Base-by-base conservation (phyloP, 2,329 filamentous ascomycete genomes). In the Diaporthe velutina region DNA sequence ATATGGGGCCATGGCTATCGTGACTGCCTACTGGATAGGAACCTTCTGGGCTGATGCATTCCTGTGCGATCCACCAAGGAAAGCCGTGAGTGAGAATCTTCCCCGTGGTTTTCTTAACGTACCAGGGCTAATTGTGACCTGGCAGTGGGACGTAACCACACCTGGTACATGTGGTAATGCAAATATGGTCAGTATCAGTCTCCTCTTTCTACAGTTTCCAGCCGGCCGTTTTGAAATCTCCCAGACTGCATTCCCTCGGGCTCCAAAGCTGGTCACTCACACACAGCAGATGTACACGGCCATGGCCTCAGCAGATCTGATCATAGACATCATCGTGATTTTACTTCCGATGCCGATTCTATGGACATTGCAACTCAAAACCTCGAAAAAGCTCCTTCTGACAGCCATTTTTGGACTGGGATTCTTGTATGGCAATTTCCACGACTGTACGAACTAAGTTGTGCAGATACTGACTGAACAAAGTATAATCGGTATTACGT, bases 301-400 rank as follows among this genome's bases (percentile, higher is more conserved):
- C 42, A 66, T 66, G 61, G 61, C 61, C 8, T 66, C 61, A 35
- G 61, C 61, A n/a, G 61, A 66, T 35, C 61, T 66, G 17, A 66
- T 66, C 19, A 66, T 66, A 66, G 61, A 66, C 13, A 12, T 66
- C 28, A 66, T 66, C 22, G 61, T 66, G 42, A 66, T 66, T 66
- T 28, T 66, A n/a, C 61, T 66, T n/a, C 61, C 61, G 10, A 66
- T 66, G 61, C 61, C 61, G 4, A 66, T 66, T 35, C 61, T 66
- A 5, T 66, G 61, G 61, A 50, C 40, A 66, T 35, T 66, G 19
- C 61, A 66, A 19, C 61, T 66, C 17, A 48, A 25, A 6, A 48
- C 61, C 28, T 66, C 61, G 5, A 66, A 45, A n/a, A 66, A 66
- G 30, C 17, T 66, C 9, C 17, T 66, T 12, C 42, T 66, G 8